A percentile compares a stretch with the other conserved stretches of the same genome.
These are phyloP conservation scores for Sechiopsis laciniata DNA, from an alignment of 306 rosid genomes.

Conservation along the genomic window DNA sequence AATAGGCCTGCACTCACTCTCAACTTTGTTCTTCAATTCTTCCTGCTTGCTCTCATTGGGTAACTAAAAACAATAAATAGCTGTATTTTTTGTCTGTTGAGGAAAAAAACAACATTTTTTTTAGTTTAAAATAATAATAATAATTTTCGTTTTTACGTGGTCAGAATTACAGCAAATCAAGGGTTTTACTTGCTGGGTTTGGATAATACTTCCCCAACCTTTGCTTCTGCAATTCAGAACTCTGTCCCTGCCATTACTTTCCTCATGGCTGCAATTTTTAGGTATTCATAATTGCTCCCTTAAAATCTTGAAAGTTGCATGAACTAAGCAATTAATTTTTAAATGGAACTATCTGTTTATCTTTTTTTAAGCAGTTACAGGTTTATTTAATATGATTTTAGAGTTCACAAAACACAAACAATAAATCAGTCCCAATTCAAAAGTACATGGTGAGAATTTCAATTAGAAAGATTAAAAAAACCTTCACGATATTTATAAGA, in stretches of 20 bases:
- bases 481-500: too few relatives aligned
- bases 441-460: too few relatives aligned
- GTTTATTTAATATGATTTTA: too few relatives aligned
- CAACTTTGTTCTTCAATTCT: constrained; percentile 66
- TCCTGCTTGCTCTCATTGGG: constrained; percentile 89
- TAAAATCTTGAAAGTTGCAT: too few relatives aligned
- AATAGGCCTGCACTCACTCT: constrained; percentile 76
- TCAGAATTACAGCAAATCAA: constrained; percentile 94
- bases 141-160: not conserved
- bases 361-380: too few relatives aligned
- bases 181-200: constrained; percentile 95
- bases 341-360: too few relatives aligned
- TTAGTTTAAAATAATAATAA: too few relatives aligned
- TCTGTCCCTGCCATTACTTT: constrained; percentile 97
- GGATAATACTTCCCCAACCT: constrained; percentile 94
- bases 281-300: constrained; percentile 24
- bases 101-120: too few relatives aligned
- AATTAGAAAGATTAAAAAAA: too few relatives aligned
- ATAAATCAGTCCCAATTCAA: too few relatives aligned
- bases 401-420: too few relatives aligned
- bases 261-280: constrained; percentile 82
- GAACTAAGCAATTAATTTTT: too few relatives aligned
- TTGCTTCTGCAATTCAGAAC: constrained; percentile 93
- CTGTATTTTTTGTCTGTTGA: not conserved
- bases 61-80: constrained; percentile 19